Evolutionary conservation across 352 stramenopile genomes (phyloP), one percentile per base, ranked within the genome.

Genomic region (Blastocystis sp.): DNA sequence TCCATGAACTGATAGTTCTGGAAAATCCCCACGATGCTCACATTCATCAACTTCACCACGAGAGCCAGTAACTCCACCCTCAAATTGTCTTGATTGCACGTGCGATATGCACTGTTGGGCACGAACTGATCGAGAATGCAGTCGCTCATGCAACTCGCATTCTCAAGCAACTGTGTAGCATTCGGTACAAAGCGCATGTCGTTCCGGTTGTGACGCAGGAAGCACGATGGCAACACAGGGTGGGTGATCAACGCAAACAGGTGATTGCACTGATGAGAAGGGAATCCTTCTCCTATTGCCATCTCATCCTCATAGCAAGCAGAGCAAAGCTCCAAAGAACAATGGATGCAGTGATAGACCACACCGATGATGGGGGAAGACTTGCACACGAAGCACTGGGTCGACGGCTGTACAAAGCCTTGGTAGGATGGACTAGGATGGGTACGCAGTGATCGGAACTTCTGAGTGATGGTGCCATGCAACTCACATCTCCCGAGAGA

Each of bases 231-330:
- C 20, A 16, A 9, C 26, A 85, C 47, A 16, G 73, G 73, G 56
- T 85, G 73, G 13, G 34, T 45, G 34, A 68, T 65, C 20, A 85
- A 55, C 20, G 68, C n/a, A 55, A 85, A 85, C 47, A 85, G 53
- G 56, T 85, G 73, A 45, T 85, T 85, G 56, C 73, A 85, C 56
- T 85, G 73, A 3, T 85, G 73, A n/a, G 45, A 26, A 16, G 73
- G 73, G 13, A 45, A 30, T 13, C 73, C 73, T 6, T 20, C 56
- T n/a, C 73, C 73, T 7, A 47, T 65, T 20, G 16, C 41, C 73
- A 85, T 85, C 37, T 85, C 73, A 7, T 30, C 43, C 56, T 41
- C 26, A 43, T 85, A 85, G 50, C 73, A 85, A 39, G 41, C 30
- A 3, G 18, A 20, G 47, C 73, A 85, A 1, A 85, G 55, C 20